Evolutionary conservation across 495 filamentous ascomycete species (phyloP), one percentile per base, ranked within the genome.

Genomic region (Podospora australis): DNA sequence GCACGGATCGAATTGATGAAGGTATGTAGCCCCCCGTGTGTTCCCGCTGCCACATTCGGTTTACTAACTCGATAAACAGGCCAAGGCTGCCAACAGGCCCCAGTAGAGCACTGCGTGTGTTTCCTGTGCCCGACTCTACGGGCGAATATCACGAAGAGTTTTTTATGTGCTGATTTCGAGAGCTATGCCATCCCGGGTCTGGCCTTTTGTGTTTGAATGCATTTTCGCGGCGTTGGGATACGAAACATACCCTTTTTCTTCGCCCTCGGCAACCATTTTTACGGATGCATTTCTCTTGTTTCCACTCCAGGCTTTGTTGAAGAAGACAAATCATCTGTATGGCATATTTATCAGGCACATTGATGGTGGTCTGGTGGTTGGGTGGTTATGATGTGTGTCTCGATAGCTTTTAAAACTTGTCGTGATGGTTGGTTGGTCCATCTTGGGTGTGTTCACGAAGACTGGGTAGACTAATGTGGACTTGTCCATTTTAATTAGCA

Each of bases 1-100:
- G 85, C 90, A 35, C 78, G 91, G 66, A 99, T 99, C 65, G 94
- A 99, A 75, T 70, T 71, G 64, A 80, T 80, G 77, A 80, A 80
- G 73, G 77, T 77, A 63, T 48, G 59, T 56, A 4, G 13, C 17
- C n/a, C 22, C 17, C 23, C 13, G 32, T 14, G 9, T 4, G 20
- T 6, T 13, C 11, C 4, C 39, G n/a, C 17, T 7, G 17, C 9
- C 14, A 8, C 5, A n/a, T 16, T 38, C 6, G 17, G 23, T 16
- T 4, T 0, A 24, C 39, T 41, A 41, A 41, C 22, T 6, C 3
- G 14, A 16, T 23, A 14, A 9, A 43, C n/a, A 43, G 40, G 40
- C 40, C 11, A 43, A 43, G 40, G 40, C 40, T 14, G 40, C 40
- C 11, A 43, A 16, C 22, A 43, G 40, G 23, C 40, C 40, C 9